Percentiles rank a stretch among this genome's conserved stretches.
These are phyloP conservation scores for Cercospora zeae-maydis DNA, from an alignment of 2,329 filamentous ascomycete species.

Conservation along the genomic window DNA sequence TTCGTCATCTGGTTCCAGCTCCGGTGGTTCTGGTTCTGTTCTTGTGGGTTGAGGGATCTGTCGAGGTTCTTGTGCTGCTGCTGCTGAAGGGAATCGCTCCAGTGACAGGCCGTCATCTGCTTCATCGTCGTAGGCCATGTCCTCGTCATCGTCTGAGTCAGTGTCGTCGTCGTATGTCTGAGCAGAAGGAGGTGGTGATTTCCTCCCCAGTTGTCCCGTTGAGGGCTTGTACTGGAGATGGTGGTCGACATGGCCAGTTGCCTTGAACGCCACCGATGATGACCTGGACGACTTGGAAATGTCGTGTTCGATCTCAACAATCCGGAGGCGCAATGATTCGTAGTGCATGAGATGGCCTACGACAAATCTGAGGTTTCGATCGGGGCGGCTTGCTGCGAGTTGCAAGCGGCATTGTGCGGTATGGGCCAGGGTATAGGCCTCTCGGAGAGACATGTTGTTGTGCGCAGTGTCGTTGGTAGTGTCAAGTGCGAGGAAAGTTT, in stretches of 20 bases:
- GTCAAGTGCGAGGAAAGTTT: not conserved
- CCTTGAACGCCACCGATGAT: slow-evolving; percentile 26
- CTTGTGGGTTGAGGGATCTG: slow-evolving; percentile 12
- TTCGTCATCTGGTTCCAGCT: slow-evolving; percentile 26
- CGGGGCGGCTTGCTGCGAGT: slow-evolving; percentile 33
- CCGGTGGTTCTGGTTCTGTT: slow-evolving; percentile 24
- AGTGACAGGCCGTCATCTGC: slow-evolving; percentile 29
- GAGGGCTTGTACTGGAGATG: slow-evolving; percentile 23
- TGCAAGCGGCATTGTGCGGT: slow-evolving; percentile 37
- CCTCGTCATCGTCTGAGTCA: slow-evolving; percentile 22
- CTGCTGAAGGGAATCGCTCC: slow-evolving; percentile 32
- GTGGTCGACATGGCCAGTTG: slow-evolving; percentile 27
- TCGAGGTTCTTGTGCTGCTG: slow-evolving; percentile 19
- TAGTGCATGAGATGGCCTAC: slow-evolving; percentile 38
- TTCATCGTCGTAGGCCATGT: slow-evolving; percentile 28
- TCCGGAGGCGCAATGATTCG: slow-evolving; percentile 34
- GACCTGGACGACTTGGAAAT: slow-evolving; percentile 27
- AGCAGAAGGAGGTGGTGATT: slow-evolving; percentile 27
- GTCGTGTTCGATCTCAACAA: slow-evolving; percentile 38
- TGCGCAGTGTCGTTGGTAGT: slow-evolving; percentile 12
- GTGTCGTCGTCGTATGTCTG: slow-evolving; percentile 21
- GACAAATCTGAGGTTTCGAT: slow-evolving; percentile 37
- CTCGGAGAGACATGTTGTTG: slow-evolving; percentile 31
- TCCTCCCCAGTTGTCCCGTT: slow-evolving; percentile 27
- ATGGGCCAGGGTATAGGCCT: slow-evolving; percentile 37